Evolutionary conservation across 768 basidiomycete species (phyloP), one percentile per base, ranked within the genome.

Genomic region (Kwoniella sp.): DNA sequence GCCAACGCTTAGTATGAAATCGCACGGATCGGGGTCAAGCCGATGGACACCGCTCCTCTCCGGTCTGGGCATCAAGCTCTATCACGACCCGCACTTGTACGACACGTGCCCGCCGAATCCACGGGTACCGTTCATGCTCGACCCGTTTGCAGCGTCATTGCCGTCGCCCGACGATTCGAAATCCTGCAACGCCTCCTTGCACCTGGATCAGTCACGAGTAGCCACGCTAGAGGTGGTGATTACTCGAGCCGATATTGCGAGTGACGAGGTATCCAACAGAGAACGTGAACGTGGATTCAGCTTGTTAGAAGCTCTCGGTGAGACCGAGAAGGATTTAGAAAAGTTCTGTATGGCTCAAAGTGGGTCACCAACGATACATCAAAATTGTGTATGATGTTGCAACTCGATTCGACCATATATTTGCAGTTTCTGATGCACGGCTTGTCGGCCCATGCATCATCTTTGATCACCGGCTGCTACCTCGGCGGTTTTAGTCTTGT

Each of bases 11-110:
- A 25, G 30, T 4, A 9, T 10, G 19, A n/a, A 26, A 19, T 51
- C 12, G 2, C 56, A 19, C 10, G 40, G 21, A 46, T 27, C 56
- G 12, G 17, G 19, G 7, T 21, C 55, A 27, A 26, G 30, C 22
- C 47, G 27, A 44, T 60, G 58, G 58, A 53, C 58, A 25, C 58
- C 58, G 5, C 26, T 52, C 9, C 25, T 51, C 6, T 24, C 24
- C 12, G 58, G 58, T 24, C 37, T 60, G 37, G 50, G 58, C 2
- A 24, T 52, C 21, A 51, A 27, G 33, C n/a, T 49, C 21, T 8
- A 49, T 10, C 21, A 22, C 10, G 48, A 26, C 21, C 48, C 48
- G 5, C 21, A 22, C 10, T 22, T 22, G 17, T 22, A 49, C 9
- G 48, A 26, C 9, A 24, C 48, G 21, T 9, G 6, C 25, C 48